phyloP scores from a whole-genome alignment of 2,329 filamentous ascomycete genomes.

The Epichloe bromicola region DNA sequence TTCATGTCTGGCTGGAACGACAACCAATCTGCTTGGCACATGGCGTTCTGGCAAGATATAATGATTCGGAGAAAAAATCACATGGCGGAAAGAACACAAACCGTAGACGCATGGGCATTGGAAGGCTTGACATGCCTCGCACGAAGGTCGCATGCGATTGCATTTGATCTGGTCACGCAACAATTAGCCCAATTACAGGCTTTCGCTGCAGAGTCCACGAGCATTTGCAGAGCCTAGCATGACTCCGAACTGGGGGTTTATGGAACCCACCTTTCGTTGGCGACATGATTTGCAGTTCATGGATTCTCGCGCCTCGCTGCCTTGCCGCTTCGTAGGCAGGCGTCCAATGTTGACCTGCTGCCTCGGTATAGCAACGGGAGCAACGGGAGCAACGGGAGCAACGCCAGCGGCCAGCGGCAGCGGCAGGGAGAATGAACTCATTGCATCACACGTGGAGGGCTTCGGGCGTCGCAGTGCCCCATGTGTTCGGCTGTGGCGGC shows the following conservation, averaged over 20 bases:
- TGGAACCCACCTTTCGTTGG: conserved; percentile 63
- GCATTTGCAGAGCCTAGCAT: neutral
- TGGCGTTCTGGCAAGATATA: neutral
- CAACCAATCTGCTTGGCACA: neutral
- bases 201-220: neutral
- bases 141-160: conserved; percentile 71
- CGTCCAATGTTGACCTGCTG: conserved; percentile 73
- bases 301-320: conserved; percentile 68
- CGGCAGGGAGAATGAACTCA: conserved; percentile 15
- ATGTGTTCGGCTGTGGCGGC: neutral
- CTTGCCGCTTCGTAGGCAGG: conserved; percentile 55
- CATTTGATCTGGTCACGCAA: conserved; percentile 65
- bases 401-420: neutral
- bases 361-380: conserved; percentile 49
- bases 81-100: conserved; percentile 30
- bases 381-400: conserved; percentile 23
- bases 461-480: neutral
- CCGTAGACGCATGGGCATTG: conserved; percentile 82
- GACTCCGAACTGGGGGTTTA: neutral
- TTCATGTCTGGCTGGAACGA: neutral
- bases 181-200: neutral
- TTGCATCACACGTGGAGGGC: conserved; percentile 8
- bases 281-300: conserved; percentile 96
- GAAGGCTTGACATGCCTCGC: conserved; percentile 81
- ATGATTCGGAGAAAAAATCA: no score